Conservation (phyloP, 2,329 filamentous ascomycete genomes). For the Fusarium redolens region DNA sequence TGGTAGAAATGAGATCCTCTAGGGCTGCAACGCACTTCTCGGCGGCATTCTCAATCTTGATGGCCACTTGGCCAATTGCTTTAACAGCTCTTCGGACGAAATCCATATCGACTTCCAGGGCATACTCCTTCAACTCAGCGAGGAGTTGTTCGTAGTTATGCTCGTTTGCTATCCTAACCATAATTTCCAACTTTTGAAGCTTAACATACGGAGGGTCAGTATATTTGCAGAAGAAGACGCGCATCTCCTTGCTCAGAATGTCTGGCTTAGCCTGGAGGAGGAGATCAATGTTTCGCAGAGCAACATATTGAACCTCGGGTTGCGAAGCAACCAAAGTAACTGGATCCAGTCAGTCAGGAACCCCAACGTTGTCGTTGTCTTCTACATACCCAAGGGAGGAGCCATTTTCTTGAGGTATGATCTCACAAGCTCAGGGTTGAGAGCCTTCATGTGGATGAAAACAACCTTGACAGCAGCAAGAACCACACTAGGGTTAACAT, state of each 20-base stretch:
- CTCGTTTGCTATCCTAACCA: conserved; percentile 99
- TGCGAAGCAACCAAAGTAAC: conserved; percentile 96
- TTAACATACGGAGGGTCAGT: conserved; percentile 98
- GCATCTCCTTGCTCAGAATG: conserved; percentile 95
- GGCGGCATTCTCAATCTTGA: conserved; percentile 95
- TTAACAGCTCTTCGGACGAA: conserved; percentile 94
- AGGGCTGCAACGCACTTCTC: conserved; percentile 96
- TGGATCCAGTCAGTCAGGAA: conserved; percentile 48
- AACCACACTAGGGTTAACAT: conserved; percentile 97
- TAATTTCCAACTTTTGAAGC: conserved; percentile 96
- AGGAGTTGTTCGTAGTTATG: conserved; percentile 95
- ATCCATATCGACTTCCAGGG: conserved; percentile 98
- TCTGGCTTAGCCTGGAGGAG: conserved; percentile 95
- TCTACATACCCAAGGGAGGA: conserved; percentile 81
- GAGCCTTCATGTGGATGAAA: conserved; percentile 92
- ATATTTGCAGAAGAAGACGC: conserved; percentile 99
- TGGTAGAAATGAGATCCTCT: conserved; percentile 93
- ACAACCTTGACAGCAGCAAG: conserved; percentile 98
- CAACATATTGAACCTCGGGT: conserved; percentile 98
- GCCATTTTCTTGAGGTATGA: conserved; percentile 99
- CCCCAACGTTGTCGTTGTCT: background rate
- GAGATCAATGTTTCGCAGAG: conserved; percentile 94
- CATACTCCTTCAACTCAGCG: conserved; percentile 96
- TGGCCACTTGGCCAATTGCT: conserved; percentile 96
- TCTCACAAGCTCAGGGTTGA: conserved; percentile 80